phyloP scores from a whole-genome alignment of 2,329 filamentous ascomycete genomes.

The Colletotrichum sublineola region DNA sequence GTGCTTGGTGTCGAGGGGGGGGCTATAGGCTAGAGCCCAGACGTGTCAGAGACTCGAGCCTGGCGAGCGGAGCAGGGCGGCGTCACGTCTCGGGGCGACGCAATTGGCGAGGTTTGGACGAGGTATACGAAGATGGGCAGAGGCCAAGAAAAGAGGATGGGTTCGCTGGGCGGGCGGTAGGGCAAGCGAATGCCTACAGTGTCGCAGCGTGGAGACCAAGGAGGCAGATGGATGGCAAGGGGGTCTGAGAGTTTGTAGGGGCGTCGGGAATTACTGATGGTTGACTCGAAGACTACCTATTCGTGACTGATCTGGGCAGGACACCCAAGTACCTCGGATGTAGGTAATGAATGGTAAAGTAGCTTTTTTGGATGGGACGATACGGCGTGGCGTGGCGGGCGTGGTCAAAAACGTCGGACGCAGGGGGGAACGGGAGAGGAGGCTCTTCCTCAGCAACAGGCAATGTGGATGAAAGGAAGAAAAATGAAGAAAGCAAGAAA shows the following conservation, averaged over 20 bases:
- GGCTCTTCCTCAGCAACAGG: not conserved
- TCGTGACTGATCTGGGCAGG: too few species aligned
- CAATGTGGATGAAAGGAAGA: not conserved
- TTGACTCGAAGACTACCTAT: not conserved
- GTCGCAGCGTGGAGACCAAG: conserved; percentile 1
- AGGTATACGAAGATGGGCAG: conserved; percentile 13
- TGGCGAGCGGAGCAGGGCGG: conserved; percentile 36
- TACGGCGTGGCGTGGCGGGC: not conserved
- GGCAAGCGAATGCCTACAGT: conserved; percentile 40
- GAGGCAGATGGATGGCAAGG: not conserved
- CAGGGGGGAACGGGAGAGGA: not conserved
- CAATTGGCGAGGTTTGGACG: conserved; percentile 42
- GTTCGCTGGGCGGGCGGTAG: conserved; percentile 17
- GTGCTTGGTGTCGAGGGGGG: too few species aligned
- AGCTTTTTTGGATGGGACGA: conserved; percentile 7
- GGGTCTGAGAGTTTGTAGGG: not conserved
- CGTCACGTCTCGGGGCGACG: conserved; percentile 34
- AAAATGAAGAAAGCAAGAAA: not conserved
- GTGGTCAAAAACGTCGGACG: conserved; percentile 1
- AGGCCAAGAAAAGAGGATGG: conserved; percentile 7
- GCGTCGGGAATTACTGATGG: not conserved
- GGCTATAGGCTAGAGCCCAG: conserved; percentile 29
- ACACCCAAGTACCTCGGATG: not conserved
- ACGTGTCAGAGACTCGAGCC: conserved; percentile 42
- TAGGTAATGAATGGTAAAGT: not conserved